phyloP scores from a whole-genome alignment of 2,329 filamentous ascomycete species.

The Phoma sp. region DNA sequence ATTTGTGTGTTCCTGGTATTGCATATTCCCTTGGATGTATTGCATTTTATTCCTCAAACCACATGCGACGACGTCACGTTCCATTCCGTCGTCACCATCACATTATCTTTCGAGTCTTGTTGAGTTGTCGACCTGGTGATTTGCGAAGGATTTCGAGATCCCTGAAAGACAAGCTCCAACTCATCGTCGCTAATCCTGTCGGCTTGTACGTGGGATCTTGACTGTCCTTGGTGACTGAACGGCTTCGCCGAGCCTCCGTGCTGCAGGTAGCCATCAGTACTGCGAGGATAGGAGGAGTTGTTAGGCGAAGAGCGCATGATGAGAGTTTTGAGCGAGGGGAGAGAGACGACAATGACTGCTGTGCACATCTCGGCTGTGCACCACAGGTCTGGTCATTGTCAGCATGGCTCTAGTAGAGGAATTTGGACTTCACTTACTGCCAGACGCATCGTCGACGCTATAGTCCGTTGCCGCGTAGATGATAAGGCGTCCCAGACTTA shows the following conservation, averaged over 20 bases:
- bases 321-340: constrained; percentile 27
- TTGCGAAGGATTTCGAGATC: constrained; percentile 14
- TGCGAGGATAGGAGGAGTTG: constrained; percentile 17
- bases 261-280: constrained; percentile 21
- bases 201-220: constrained; percentile 14
- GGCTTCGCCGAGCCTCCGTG: constrained; percentile 6
- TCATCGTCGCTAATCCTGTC: constrained; percentile 24
- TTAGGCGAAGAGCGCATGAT: constrained; percentile 16
- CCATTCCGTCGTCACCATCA: constrained; percentile 22
- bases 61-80: constrained; percentile 22
- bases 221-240: not conserved
- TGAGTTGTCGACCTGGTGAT: constrained; percentile 6
- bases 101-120: constrained; percentile 21
- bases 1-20: no score
- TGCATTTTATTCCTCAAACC: not conserved
- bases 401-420: not conserved
- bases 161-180: constrained; percentile 24
- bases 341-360: constrained; percentile 27
- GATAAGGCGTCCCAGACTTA: constrained; percentile 30
- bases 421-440: constrained; percentile 18
- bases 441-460: constrained; percentile 24
- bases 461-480: constrained; percentile 26
- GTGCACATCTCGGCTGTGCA: constrained; percentile 34
- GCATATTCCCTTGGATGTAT: no score
- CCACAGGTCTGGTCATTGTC: constrained; percentile 21